phyloP scores from a whole-genome alignment of 164 flowering plant species.

The Dillenia turbinata region DNA sequence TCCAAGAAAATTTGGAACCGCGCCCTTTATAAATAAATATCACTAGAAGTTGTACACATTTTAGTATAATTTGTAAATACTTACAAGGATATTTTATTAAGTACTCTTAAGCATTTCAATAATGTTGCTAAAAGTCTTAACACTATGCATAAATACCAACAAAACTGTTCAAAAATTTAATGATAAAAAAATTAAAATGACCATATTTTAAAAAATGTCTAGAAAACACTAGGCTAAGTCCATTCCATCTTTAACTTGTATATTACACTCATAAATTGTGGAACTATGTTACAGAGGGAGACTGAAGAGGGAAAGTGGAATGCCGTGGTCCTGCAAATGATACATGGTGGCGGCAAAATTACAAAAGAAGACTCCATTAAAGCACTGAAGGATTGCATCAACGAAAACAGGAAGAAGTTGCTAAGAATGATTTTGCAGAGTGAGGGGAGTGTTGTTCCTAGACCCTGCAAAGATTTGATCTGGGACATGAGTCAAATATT shows the following conservation, averaged over 20 bases:
- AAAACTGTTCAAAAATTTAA: too few species aligned
- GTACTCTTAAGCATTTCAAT: too few species aligned
- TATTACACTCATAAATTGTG: not conserved
- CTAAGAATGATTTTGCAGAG: slow-evolving; percentile 50
- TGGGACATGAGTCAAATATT: slow-evolving; percentile 73
- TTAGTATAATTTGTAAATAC: too few species aligned
- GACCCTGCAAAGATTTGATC: slow-evolving; percentile 73
- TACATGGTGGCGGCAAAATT: slow-evolving; percentile 18
- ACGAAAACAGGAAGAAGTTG: slow-evolving; percentile 48
- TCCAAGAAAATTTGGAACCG: too few species aligned
- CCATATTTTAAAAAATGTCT: too few species aligned
- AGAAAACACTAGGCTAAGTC: not conserved
- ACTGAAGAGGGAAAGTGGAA: slow-evolving; percentile 62
- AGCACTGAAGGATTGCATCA: slow-evolving; percentile 26
- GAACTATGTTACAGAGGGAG: slow-evolving; percentile 47
- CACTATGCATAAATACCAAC: too few species aligned
- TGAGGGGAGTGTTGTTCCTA: slow-evolving; percentile 53
- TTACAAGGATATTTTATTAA: too few species aligned
- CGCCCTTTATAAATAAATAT: too few species aligned
- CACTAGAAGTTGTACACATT: too few species aligned
- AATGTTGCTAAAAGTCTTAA: too few species aligned
- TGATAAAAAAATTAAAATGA: too few species aligned
- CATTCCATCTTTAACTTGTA: not conserved
- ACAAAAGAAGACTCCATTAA: slow-evolving; percentile 44
- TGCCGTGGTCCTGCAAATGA: slow-evolving; percentile 48